Base-by-base conservation (phyloP, 306 rosid genomes). In the Echinosophora koreensis region DNA sequence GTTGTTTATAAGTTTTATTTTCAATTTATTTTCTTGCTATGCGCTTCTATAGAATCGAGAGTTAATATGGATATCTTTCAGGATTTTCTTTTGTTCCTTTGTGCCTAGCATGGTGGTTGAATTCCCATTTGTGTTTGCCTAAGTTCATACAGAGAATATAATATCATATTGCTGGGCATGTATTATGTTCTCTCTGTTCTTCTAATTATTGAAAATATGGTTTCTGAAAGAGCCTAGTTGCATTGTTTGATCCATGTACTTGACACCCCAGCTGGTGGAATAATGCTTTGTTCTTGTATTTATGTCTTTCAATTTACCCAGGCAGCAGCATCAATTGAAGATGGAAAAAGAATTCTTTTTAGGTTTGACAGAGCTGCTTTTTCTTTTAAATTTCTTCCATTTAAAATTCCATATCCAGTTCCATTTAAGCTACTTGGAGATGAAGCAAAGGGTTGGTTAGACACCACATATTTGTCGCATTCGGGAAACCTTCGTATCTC, bases 391-490 rank as follows among this genome's bases (percentile, higher is more conserved):
- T 88, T 94, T 84, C 85, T 94, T 55, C 97, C 98, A n/a, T 95
- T 95, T 60, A 95, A 95, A 89, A 89, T 95, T 74, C 98, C 98
- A n/a, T 95, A 95, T 88, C 98, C 98, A 28, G 97, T 95, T 70
- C 98, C 98, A 51, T 95, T 95, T 81, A 90, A 77, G 84, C 93
- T 95, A 76, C 92, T 94, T 11, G 97, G 98, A 81, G 97, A 94
- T 68, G 98, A 94, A 87, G 97, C 97, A 72, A 92, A 89, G 86
- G 98, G 98, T 58, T 95, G 98, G 97, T 88, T 95, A 80, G 97
- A 95, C 78, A 95, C 97, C 79, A 92, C 97, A 49, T 95, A 95
- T 78, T 77, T 95, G 80, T 95, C 98, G 2, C 81, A 80, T 60
- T 90, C 98, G 0, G 98, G 98, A 69, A 87, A 88, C 87, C 92